Percentiles rank a stretch among this genome's conserved stretches.
Conservation (phyloP, 257 asterid species). For the Voacanga thouarsii region DNA sequence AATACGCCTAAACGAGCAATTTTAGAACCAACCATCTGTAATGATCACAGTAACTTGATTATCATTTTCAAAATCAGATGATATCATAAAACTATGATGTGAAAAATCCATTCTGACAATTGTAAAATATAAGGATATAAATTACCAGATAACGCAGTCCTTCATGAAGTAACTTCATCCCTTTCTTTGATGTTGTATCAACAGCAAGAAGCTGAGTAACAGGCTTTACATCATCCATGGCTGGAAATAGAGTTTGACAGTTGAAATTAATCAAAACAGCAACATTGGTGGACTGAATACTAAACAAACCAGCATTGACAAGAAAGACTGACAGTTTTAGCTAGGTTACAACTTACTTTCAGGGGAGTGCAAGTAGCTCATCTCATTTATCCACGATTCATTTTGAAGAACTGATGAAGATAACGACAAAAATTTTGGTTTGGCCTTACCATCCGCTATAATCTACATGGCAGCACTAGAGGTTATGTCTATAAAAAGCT, state of each 20-base stretch:
- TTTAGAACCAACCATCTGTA: slow-evolving; percentile 81
- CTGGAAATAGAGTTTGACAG: slow-evolving; percentile 42
- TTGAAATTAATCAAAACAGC: slow-evolving; percentile 26
- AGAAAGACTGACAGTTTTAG: slow-evolving; percentile 16
- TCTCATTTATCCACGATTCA: slow-evolving; percentile 59
- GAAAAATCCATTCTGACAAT: not conserved
- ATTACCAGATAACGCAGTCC: slow-evolving; percentile 88
- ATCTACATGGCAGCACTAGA: slow-evolving; percentile 50
- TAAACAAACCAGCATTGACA: not conserved
- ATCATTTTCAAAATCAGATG: slow-evolving; percentile 7
- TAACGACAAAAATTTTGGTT: slow-evolving; percentile 73
- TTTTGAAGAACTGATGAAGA: slow-evolving; percentile 54
- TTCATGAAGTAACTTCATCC: slow-evolving; percentile 82
- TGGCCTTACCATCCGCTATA: slow-evolving; percentile 80
- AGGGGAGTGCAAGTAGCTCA: slow-evolving; percentile 74
- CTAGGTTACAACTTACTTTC: slow-evolving; percentile 59
- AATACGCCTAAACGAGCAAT: slow-evolving; percentile 76
- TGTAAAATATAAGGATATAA: slow-evolving; percentile 6
- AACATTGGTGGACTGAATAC: slow-evolving; percentile 4
- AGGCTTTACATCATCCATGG: slow-evolving; percentile 89
- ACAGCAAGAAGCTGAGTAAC: slow-evolving; percentile 93
- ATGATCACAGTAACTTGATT: slow-evolving; percentile 23
- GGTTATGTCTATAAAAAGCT: slow-evolving; percentile 6
- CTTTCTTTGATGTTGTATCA: slow-evolving; percentile 69
- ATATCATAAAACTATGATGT: not conserved